phyloP scores from a whole-genome alignment of 306 rosid genomes.

The Crotalaria pallida region DNA sequence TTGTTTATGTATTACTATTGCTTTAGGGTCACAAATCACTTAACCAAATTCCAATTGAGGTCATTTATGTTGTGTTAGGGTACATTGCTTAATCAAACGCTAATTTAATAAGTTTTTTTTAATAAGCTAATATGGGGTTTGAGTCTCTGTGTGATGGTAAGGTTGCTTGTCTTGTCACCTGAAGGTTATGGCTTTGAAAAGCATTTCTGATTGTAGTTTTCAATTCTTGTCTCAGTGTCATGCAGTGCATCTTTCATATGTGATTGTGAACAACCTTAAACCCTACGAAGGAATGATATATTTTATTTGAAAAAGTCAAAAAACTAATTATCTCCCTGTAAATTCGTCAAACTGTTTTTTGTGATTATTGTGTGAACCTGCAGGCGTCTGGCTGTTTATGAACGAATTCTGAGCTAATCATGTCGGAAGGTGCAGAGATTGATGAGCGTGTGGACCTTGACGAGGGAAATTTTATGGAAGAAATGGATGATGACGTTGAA shows the following conservation, averaged over 20 bases:
- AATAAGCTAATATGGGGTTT: background rate
- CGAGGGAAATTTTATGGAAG: constrained; percentile 93
- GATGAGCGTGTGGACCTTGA: constrained; percentile 88
- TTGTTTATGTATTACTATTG: background rate
- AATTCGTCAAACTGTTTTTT: background rate
- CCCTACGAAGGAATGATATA: background rate
- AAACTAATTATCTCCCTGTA: background rate
- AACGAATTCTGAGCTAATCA: constrained; percentile 44
- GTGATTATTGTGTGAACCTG: constrained; percentile 21
- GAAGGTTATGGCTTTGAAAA: background rate
- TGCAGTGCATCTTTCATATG: background rate
- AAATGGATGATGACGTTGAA: constrained; percentile 89
- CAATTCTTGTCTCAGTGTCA: background rate
- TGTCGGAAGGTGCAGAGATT: constrained; percentile 84
- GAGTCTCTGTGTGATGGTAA: too few species aligned
- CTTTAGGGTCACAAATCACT: background rate
- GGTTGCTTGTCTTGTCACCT: too few species aligned
- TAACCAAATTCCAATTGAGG: background rate
- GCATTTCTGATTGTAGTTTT: background rate
- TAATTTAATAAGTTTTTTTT: too few species aligned
- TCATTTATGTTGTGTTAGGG: too few species aligned
- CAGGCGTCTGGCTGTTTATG: constrained; percentile 49
- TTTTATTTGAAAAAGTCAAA: background rate
- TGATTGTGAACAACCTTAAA: background rate
- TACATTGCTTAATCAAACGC: too few species aligned